phyloP scores from a whole-genome alignment of 352 stramenopile species.

The Ophiocytium majus region DNA sequence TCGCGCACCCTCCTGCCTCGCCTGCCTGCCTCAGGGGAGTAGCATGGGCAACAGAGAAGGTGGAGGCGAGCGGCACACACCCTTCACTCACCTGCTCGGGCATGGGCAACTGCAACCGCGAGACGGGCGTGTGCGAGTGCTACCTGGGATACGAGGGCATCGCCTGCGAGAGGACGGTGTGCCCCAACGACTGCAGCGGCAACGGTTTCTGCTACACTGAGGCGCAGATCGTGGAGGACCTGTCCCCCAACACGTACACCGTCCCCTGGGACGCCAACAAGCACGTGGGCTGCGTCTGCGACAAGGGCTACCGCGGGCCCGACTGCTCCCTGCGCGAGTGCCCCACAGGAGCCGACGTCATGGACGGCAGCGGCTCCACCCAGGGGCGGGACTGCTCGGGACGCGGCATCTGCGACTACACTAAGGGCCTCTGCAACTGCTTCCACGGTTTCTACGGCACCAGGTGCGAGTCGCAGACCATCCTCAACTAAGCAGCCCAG shows the following conservation, averaged over 20 bases:
- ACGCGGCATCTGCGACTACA: slow-evolving; percentile 66
- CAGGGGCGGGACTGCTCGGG: slow-evolving; percentile 72
- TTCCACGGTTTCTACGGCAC: slow-evolving; percentile 92
- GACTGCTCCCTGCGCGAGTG: slow-evolving; percentile 92
- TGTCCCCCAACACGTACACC: slow-evolving; percentile 57
- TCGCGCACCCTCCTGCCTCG: too few species aligned
- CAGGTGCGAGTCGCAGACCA: slow-evolving; percentile 73
- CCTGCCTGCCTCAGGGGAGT: slow-evolving; percentile 51
- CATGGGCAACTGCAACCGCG: slow-evolving; percentile 83
- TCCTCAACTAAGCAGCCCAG: slow-evolving; percentile 60
- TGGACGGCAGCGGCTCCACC: slow-evolving; percentile 71
- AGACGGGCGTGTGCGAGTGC: slow-evolving; percentile 81
- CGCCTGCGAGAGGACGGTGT: slow-evolving; percentile 83
- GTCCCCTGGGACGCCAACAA: slow-evolving; percentile 84
- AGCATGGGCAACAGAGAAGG: slow-evolving; percentile 63
- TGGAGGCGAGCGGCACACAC: slow-evolving; percentile 72
- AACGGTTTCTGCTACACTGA: slow-evolving; percentile 88
- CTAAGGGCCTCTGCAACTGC: slow-evolving; percentile 85
- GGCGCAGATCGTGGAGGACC: slow-evolving; percentile 68
- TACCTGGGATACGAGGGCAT: slow-evolving; percentile 70
- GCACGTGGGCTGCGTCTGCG: slow-evolving; percentile 88
- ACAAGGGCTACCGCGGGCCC: slow-evolving; percentile 84
- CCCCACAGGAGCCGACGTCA: slow-evolving; percentile 79
- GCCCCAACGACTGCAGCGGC: slow-evolving; percentile 87
- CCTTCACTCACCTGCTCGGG: slow-evolving; percentile 83